Percentiles rank a stretch among this genome's conserved stretches.
These are phyloP conservation scores for Nicotiana sylvestris DNA, from an alignment of 257 asterid genomes.

Conservation along the genomic window DNA sequence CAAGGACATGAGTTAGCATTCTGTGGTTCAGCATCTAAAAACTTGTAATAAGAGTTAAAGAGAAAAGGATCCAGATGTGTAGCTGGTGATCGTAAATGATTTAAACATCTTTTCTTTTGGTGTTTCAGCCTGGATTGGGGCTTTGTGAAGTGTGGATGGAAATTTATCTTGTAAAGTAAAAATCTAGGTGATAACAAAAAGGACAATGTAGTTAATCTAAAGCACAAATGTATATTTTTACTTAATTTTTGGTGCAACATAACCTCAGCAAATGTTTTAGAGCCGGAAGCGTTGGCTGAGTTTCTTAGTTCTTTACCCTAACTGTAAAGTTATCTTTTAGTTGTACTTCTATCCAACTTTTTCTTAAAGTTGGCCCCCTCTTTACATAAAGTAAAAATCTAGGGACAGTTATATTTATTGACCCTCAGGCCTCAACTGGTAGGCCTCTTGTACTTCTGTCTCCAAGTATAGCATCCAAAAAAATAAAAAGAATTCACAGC, in stretches of 20 bases:
- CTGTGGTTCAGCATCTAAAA: not conserved
- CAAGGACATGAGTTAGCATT: not conserved
- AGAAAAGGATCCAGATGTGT: not conserved
- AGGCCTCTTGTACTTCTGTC: not conserved
- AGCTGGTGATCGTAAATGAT: constrained; percentile 3
- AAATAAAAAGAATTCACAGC: not conserved
- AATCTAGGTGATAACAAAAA: too few species aligned
- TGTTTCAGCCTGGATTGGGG: not conserved
- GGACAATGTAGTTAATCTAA: too few species aligned
- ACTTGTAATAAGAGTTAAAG: not conserved
- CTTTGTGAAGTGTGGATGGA: not conserved
- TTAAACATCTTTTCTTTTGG: not conserved
- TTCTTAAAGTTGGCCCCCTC: too few species aligned
- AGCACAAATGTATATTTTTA: too few species aligned
- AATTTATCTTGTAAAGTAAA: not conserved
- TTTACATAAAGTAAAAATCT: not conserved
- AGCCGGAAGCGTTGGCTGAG: too few species aligned
- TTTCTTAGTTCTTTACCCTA: too few species aligned
- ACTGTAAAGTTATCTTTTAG: too few species aligned
- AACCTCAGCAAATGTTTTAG: too few species aligned
- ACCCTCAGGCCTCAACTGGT: constrained; percentile 1
- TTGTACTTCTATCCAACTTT: too few species aligned
- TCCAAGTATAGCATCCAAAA: not conserved
- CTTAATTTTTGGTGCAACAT: too few species aligned
- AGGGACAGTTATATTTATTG: not conserved